These are phyloP conservation scores for Metarhizium sp. DNA, from an alignment of 2,329 filamentous ascomycete genomes.

Conservation along the genomic window DNA sequence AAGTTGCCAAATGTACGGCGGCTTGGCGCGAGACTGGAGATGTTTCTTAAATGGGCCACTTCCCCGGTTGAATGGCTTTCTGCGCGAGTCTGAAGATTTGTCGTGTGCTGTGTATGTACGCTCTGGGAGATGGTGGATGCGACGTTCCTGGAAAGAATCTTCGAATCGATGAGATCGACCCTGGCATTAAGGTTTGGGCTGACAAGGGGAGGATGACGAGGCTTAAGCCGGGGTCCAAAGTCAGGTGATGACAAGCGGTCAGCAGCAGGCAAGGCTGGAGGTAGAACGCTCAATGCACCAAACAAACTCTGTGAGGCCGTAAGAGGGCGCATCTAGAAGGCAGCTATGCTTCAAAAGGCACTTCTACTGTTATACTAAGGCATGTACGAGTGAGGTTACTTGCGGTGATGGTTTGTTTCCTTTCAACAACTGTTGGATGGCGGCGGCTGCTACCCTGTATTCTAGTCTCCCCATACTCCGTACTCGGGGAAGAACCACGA, in stretches of 20 bases:
- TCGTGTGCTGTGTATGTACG: not conserved
- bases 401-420: too few species aligned
- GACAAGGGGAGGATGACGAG: not conserved
- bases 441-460: not conserved
- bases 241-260: conserved; percentile 7
- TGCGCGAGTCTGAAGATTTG: not conserved
- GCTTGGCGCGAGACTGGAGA: not conserved
- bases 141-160: not conserved
- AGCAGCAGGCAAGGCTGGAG: not conserved
- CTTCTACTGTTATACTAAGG: too few species aligned
- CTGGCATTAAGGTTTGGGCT: not conserved
- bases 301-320: too few species aligned
- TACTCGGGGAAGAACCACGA: too few species aligned
- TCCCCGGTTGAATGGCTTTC: not conserved
- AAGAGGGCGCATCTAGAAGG: too few species aligned
- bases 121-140: not conserved
- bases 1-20: not conserved
- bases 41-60: not conserved
- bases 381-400: too few species aligned
- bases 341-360: too few species aligned
- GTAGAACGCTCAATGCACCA: not conserved
- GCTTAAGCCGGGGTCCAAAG: conserved; percentile 2
- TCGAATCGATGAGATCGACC: not conserved
- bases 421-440: not conserved
- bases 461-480: too few species aligned